Base-by-base conservation (phyloP, 345 rosid genomes). In the Excoecaria agallocha region DNA sequence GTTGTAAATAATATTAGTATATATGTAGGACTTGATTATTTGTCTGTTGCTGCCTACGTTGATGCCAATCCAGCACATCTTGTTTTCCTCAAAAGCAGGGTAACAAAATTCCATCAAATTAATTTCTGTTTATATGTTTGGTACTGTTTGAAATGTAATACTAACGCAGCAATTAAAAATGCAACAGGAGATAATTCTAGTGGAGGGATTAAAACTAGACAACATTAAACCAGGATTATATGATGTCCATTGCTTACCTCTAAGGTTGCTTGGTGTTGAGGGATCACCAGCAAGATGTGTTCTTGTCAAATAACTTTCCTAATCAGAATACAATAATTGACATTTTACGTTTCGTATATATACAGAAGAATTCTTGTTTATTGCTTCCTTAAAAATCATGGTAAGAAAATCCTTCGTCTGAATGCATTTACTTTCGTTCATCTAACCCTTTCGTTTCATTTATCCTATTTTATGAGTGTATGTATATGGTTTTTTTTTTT, bases 21-120 rank as follows among this genome's bases (percentile, higher is more conserved):
- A n/a, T n/a, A n/a, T n/a, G 56, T 63, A 91, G 98, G 97, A 30
- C 41, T 86, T 70, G 96, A 92, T 83, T 94, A 85, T 80, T 70
- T 94, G 69, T 86, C 93, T 52, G 94, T 86, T 73, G 93, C 92
- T 81, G 94, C 96, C 54, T 85, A 66, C 68, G 78, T 62, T 22
- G 82, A 85, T 51, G 30, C 76, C 60, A 71, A 78, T 30, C 77
- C 84, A 59, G 35, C 84, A 11, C 87, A 85, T 74, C 82, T 74
- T 24, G 85, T 37, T n/a, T 72, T 85, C 45, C 75, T 84, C 19
- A 67, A 76, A 25, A 46, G 77, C 74, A 76, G 70, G 77, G 83
- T 80, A 73, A 80, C 74, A 38, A 12, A 13, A 4, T 38, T 45
- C 2, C 5, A 41, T 39, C 24, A n/a, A 8, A 1, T 10, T 20